Evolutionary conservation across 495 filamentous ascomycete species (phyloP).

Genomic region (Penicillium silybi): DNA sequence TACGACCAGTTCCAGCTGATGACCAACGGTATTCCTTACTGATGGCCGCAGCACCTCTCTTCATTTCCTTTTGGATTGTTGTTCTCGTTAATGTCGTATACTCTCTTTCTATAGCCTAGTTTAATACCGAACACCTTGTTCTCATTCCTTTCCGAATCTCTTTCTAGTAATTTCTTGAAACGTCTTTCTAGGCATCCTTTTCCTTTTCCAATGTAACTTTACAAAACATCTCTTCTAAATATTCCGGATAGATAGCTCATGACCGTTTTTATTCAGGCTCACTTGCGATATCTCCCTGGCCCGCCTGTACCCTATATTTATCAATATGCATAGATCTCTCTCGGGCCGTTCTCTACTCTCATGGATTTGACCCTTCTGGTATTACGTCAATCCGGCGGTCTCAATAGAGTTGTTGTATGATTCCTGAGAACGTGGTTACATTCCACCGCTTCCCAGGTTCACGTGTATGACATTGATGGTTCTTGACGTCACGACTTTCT

Average conservation of each 20-base stretch:
- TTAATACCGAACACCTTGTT: background rate
- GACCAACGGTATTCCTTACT: constrained; percentile 97
- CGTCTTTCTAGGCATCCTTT: too few species aligned
- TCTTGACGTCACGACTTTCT: constrained; percentile 20
- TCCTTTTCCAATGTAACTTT: too few species aligned
- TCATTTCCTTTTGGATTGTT: background rate
- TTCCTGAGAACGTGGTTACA: background rate
- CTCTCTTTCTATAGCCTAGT: background rate
- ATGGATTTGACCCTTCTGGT: too few species aligned
- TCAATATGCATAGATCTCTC: background rate
- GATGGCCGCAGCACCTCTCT: background rate
- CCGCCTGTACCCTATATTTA: too few species aligned
- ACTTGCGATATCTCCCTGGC: too few species aligned
- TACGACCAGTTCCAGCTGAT: constrained; percentile 97
- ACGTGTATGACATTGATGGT: background rate
- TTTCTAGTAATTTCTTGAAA: too few species aligned
- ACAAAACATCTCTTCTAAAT: too few species aligned
- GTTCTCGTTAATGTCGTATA: background rate
- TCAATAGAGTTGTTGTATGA: background rate
- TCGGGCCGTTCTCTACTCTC: too few species aligned
- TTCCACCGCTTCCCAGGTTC: background rate
- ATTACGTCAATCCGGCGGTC: background rate
- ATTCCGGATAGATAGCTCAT: too few species aligned
- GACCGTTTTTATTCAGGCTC: too few species aligned
- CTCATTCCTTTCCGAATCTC: too few species aligned